Base-by-base conservation (phyloP, 1,284 basidiomycete species). In the Melampsora americana region DNA sequence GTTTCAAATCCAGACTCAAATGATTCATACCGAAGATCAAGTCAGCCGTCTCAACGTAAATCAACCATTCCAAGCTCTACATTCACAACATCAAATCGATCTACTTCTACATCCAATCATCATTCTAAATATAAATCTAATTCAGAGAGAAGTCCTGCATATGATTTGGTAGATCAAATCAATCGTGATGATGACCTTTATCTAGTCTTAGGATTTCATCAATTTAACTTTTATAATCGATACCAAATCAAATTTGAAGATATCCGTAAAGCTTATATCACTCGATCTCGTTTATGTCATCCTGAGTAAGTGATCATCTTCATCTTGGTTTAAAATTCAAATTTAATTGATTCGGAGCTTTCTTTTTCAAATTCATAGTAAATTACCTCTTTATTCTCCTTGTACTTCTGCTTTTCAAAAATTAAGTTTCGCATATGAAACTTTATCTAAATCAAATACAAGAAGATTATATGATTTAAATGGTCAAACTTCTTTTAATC, bases 341-440 rank as follows among this genome's bases (percentile, higher is more conserved):
- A n/a, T n/a, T n/a, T n/a, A n/a, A n/a, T n/a, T n/a, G n/a, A n/a
- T n/a, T n/a, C 26, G 28, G 60, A 30, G n/a, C n/a, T n/a, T n/a
- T n/a, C n/a, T n/a, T n/a, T 23, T 18, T 5, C 7, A 16, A 23
- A 44, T 68, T 60, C 9, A 23, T 62, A 80, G 79, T 78, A 82
- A 83, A 76, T 80, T 82, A 39, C 82, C 82, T 1, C 77, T 78
- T 59, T 80, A 82, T 71, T 79, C 79, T 6, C 78, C 80, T 11
- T 82, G 81, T 18, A 82, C 81, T 14, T 78, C 80, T 32, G 82
- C 82, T 5, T 83, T 83, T 62, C 82, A 83, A 71, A 82, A 82
- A 77, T 80, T 83, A 16, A 80, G 80, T 26, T 81, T 82, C 46
- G 82, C 82, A 3, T 83, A 83, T 73, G 79, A 82, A 72, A 81